phyloP scores from a whole-genome alignment of 2,329 filamentous ascomycete species.

The Fusarium praegraminearum region DNA sequence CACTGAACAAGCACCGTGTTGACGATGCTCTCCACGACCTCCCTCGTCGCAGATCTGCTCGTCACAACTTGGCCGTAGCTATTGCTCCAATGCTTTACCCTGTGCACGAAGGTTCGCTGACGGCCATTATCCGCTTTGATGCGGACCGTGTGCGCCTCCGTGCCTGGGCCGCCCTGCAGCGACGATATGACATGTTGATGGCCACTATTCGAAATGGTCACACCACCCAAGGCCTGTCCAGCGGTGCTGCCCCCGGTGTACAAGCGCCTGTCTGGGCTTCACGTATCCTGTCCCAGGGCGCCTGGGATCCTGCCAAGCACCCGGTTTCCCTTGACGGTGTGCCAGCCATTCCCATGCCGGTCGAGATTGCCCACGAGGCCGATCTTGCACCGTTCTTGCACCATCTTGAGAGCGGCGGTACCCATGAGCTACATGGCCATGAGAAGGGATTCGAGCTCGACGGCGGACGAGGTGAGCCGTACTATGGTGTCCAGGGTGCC shows the following conservation, averaged over 20 bases:
- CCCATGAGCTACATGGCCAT: constrained; percentile 42
- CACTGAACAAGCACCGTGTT: constrained; percentile 48
- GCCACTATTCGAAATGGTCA: constrained; percentile 52
- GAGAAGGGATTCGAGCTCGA: constrained; percentile 49
- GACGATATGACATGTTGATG: constrained; percentile 51
- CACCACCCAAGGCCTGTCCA: constrained; percentile 44
- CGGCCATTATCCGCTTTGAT: constrained; percentile 55
- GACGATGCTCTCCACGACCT: constrained; percentile 50
- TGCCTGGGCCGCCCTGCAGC: constrained; percentile 53
- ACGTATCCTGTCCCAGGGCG: constrained; percentile 52
- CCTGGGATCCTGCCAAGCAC: constrained; percentile 50
- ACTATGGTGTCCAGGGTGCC: constrained; percentile 52
- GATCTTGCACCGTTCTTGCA: constrained; percentile 53
- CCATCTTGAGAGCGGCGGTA: constrained; percentile 51
- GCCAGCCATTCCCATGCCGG: constrained; percentile 52
- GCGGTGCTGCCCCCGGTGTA: constrained; percentile 51
- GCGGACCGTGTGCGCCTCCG: constrained; percentile 54
- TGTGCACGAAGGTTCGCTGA: constrained; percentile 50
- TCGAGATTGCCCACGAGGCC: constrained; percentile 47
- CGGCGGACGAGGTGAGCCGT: constrained; percentile 54
- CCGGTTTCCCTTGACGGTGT: constrained; percentile 51
- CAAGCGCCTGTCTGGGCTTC: constrained; percentile 51
- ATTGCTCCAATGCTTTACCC: constrained; percentile 53
- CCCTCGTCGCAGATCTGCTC: constrained; percentile 53
- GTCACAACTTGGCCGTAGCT: constrained; percentile 48